phyloP scores from a whole-genome alignment of 176 grass and related monocot genomes.

The Triticum urartu region DNA sequence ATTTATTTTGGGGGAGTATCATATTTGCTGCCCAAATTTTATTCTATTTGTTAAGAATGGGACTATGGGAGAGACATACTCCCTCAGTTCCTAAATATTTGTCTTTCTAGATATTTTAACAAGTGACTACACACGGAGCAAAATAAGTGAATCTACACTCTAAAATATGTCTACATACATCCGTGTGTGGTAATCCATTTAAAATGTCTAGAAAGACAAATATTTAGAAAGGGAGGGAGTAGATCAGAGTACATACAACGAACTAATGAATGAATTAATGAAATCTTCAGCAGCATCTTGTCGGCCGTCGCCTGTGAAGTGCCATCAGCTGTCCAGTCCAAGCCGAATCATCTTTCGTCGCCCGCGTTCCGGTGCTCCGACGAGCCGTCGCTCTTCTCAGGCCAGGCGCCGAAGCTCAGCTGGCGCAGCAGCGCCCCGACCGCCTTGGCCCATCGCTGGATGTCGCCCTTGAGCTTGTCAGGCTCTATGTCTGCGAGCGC shows the following conservation, averaged over 20 bases:
- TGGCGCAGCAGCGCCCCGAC: slow-evolving; percentile 62
- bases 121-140: too few species aligned
- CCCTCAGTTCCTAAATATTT: too few species aligned
- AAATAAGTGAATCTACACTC: too few species aligned
- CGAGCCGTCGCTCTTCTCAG: slow-evolving; percentile 21
- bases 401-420: slow-evolving; percentile 62
- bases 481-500: slow-evolving; percentile 56
- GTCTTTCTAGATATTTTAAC: too few species aligned
- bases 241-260: not conserved
- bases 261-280: slow-evolving; percentile 24
- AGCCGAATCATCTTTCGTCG: not conserved
- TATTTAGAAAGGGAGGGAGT: too few species aligned
- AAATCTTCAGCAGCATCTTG: not conserved
- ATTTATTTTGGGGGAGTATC: too few species aligned
- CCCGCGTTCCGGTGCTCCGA: not conserved
- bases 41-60: not conserved
- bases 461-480: slow-evolving; percentile 61
- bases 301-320: not conserved
- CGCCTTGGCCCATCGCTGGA: slow-evolving; percentile 77
- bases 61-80: not conserved
- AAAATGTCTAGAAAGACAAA: too few species aligned
- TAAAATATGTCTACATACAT: too few species aligned
- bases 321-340: not conserved
- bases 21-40: not conserved
- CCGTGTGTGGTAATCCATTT: too few species aligned